A percentile compares a stretch with the other conserved stretches of the same genome.
Evolutionary conservation across 257 asterid genomes (phyloP).

Genomic region (Schizonepeta tenuifolia): DNA sequence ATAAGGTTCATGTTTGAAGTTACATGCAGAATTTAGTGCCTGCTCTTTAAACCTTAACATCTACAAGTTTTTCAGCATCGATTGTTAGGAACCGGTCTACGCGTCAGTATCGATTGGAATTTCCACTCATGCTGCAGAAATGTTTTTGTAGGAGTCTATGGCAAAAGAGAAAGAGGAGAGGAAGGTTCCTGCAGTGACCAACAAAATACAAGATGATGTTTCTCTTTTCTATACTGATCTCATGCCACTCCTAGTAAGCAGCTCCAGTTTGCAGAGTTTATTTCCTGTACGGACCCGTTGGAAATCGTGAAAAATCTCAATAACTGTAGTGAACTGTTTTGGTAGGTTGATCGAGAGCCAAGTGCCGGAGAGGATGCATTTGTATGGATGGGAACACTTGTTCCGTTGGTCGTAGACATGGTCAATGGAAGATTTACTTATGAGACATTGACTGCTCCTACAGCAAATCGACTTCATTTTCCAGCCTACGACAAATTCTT

Average conservation of each 20-base stretch:
- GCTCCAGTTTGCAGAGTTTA: neutral
- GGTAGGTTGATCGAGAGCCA: conserved; percentile 69
- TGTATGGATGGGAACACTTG: conserved; percentile 72
- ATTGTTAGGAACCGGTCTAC: no score
- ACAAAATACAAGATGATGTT: conserved; percentile 62
- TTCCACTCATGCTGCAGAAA: neutral
- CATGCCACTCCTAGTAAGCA: conserved; percentile 89
- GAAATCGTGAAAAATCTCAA: neutral
- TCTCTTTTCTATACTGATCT: conserved; percentile 87
- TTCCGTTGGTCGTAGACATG: conserved; percentile 69
- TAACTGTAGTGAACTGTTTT: conserved; percentile 3
- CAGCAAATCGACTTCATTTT: conserved; percentile 69
- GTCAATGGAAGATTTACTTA: conserved; percentile 82
- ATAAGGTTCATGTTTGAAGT: neutral
- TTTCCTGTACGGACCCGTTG: neutral
- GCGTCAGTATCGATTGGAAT: no score
- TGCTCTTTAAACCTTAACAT: no score
- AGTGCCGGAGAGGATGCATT: conserved; percentile 75
- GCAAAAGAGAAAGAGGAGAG: conserved; percentile 72
- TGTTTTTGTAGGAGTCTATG: conserved; percentile 49
- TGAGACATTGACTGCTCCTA: conserved; percentile 79
- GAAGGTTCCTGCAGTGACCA: conserved; percentile 29
- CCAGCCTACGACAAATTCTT: conserved; percentile 79
- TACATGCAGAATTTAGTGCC: neutral
- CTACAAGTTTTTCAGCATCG: no score